Evolutionary conservation across 345 rosid species (phyloP).

Genomic region (Eucalyptus caleyi): DNA sequence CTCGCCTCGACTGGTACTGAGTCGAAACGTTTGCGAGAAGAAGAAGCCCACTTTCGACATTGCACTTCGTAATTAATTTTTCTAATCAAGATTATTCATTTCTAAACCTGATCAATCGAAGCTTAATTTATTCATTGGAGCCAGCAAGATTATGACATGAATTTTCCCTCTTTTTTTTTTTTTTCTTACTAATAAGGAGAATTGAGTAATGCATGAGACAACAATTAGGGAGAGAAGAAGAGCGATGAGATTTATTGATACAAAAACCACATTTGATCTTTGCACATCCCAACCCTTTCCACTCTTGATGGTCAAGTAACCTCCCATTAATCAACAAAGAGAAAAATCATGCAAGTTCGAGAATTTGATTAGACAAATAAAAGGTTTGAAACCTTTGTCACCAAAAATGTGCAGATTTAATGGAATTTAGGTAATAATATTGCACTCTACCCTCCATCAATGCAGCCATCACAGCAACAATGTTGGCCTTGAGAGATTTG

Average conservation of each 20-base stretch:
- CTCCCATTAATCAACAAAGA: too few relatives aligned
- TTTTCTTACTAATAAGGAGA: too few relatives aligned
- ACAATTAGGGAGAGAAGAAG: background rate
- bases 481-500: background rate
- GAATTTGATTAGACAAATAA: background rate
- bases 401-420: background rate
- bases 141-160: background rate
- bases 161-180: background rate
- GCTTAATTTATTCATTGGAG: background rate
- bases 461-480: background rate
- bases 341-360: background rate
- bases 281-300: background rate
- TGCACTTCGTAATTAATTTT: background rate
- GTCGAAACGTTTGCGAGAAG: background rate
- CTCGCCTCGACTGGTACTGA: background rate
- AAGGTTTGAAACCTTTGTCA: fast-evolving
- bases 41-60: background rate
- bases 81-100: background rate
- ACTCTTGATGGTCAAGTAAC: too few relatives aligned
- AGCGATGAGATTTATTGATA: too few relatives aligned
- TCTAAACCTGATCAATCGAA: background rate
- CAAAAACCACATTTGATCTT: fast-evolving
- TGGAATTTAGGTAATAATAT: too few relatives aligned
- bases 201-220: background rate
- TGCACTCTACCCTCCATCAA: fast-evolving